Evolutionary conservation across 2,329 filamentous ascomycete species (phyloP).

Genomic region (Xylaria sp.): DNA sequence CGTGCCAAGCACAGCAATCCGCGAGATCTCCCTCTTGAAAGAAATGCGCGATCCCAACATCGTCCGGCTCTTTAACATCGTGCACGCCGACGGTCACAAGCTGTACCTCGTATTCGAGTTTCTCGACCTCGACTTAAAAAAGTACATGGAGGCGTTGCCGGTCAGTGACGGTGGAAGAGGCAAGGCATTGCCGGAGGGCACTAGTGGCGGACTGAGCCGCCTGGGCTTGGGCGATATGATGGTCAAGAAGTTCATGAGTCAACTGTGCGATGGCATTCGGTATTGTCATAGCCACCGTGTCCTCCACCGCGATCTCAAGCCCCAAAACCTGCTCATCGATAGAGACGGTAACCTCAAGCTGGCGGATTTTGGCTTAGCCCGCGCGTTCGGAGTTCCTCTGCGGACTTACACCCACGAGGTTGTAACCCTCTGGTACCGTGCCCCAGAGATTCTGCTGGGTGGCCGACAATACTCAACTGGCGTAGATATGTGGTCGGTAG

Average conservation of each 20-base stretch:
- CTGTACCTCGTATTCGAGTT: conserved; percentile 94
- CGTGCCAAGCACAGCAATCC: conserved; percentile 90
- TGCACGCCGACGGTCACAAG: conserved; percentile 94
- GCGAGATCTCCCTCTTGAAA: conserved; percentile 92
- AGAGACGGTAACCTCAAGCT: conserved; percentile 89
- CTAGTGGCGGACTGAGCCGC: conserved; percentile 69
- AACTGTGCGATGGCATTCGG: conserved; percentile 83
- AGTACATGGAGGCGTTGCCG: conserved; percentile 93
- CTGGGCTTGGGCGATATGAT: conserved; percentile 81
- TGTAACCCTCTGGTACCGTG: conserved; percentile 92
- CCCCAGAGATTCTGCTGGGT: conserved; percentile 89
- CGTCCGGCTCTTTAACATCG: conserved; percentile 87
- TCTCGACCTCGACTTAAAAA: conserved; percentile 91
- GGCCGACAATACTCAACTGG: conserved; percentile 93
- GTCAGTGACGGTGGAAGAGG: conserved; percentile 85
- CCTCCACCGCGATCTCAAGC: conserved; percentile 88
- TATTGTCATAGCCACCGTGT: conserved; percentile 92
- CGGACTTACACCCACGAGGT: conserved; percentile 96
- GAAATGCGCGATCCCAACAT: conserved; percentile 95
- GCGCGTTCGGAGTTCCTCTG: conserved; percentile 90
- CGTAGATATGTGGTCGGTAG: conserved; percentile 95
- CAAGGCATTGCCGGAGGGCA: conserved; percentile 83
- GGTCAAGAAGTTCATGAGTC: conserved; percentile 93
- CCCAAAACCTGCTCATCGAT: conserved; percentile 89
- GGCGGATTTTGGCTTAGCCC: conserved; percentile 88